Base-by-base conservation (phyloP, 257 asterid genomes). In the Vinca minor region DNA sequence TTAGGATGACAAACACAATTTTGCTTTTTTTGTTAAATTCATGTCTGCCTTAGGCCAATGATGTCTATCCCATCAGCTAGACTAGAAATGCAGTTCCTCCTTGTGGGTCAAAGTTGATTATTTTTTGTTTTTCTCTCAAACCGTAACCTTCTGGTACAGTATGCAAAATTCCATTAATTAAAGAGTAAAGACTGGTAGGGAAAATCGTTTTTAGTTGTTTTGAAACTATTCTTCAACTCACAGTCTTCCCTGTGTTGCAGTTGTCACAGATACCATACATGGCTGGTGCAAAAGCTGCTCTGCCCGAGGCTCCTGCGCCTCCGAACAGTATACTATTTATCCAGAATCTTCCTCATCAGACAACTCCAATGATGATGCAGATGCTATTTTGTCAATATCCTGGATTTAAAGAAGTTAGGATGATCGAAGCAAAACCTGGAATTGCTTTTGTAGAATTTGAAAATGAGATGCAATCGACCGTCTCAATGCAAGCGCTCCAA, bases 401-500 rank as follows among this genome's bases (percentile, higher is more conserved):
- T 4, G 97, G 99, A 28, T 93, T 89, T 66, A 93, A 89, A 81
- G 96, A 93, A 82, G 97, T 89, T 67, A 63, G 99, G 75, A 93
- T 89, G 97, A 64, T 93, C 17, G 99, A 93, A 72, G 86, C 97
- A 9, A 93, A 89, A 75, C 99, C 97, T 2, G 99, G 99, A 63
- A 93, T 93, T 67, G 92, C 99, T 60, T 93, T 93, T 55, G 85
- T 93, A 25, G 99, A 93, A 70, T 93, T 81, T 23, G 89, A 82
- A 64, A 87, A 93, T 34, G 99, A 89, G 83, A 84, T 93, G 90
- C 97, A 93, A 76, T 87, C 99, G 0, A 81, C 96, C 0, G 85
- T 84, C 38, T 92, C 97, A 10, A 84, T 89, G 95, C 96, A 85
- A 74, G 82, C 81, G 38, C 95, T 93, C 67, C 99, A 85, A 73